Conservation (phyloP, 2,329 filamentous ascomycete genomes). For the Neopestalotiopsis sp. region DNA sequence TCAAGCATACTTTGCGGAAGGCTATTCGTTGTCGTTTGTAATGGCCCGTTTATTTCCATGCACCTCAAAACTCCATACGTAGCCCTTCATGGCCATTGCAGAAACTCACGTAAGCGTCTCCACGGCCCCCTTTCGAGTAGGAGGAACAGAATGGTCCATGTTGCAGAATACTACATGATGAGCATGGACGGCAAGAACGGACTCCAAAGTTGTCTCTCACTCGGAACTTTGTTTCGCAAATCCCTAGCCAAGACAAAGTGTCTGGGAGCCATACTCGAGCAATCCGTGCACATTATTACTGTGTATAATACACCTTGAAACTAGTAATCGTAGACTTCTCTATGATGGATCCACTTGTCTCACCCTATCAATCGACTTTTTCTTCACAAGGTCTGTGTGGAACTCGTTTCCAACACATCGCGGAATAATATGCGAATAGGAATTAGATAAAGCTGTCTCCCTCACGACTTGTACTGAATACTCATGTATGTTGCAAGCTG, state of each 20-base stretch:
- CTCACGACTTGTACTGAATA: too few species aligned
- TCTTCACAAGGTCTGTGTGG: neutral
- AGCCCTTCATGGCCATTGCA: too few species aligned
- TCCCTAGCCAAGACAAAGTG: neutral
- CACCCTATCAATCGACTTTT: neutral
- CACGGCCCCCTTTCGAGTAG: too few species aligned
- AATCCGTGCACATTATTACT: neutral
- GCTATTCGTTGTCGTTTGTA: too few species aligned
- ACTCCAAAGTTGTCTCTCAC: neutral
- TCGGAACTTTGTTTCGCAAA: neutral
- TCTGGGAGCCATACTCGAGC: neutral
- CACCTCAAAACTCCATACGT: too few species aligned
- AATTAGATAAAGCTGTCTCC: neutral
- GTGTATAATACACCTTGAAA: neutral
- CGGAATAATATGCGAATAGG: neutral
- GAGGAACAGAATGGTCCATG: neutral
- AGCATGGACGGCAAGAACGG: neutral
- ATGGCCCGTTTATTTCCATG: too few species aligned
- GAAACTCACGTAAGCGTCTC: too few species aligned
- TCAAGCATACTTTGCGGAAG: too few species aligned
- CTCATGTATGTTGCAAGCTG: neutral
- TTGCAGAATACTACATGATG: neutral
- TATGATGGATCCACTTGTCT: neutral
- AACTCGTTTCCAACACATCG: neutral
- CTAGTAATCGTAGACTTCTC: neutral